A percentile compares a stretch with the other conserved stretches of the same genome.
phyloP scores from a whole-genome alignment of 208 protist genomes.

The Zelonia costaricensis region DNA sequence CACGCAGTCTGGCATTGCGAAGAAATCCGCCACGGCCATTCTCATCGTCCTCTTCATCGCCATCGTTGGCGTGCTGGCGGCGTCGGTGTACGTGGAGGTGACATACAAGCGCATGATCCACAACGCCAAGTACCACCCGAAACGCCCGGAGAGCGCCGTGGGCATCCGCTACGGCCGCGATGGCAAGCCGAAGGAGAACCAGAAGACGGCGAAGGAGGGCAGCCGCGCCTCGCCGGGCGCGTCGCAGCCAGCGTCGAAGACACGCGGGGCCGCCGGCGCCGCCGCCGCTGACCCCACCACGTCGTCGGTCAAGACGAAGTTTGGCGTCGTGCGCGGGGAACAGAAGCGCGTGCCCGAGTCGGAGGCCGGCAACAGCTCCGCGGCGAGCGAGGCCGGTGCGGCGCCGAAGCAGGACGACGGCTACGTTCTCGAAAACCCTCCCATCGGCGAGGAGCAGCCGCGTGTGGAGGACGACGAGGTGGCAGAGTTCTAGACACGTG shows the following conservation, averaged over 20 bases:
- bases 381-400: slow-evolving; percentile 8
- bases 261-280: background rate
- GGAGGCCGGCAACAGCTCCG: slow-evolving; percentile 9
- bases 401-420: slow-evolving; percentile 1
- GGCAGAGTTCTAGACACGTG: slow-evolving; percentile 25
- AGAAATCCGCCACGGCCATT: slow-evolving; percentile 51
- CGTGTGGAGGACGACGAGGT: slow-evolving; percentile 49
- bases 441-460: slow-evolving; percentile 48
- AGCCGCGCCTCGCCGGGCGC: slow-evolving; percentile 13
- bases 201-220: slow-evolving; percentile 19
- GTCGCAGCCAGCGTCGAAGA: slow-evolving; percentile 7
- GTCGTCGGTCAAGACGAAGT: slow-evolving; percentile 47
- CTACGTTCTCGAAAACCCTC: slow-evolving; percentile 18
- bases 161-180: slow-evolving; percentile 63
- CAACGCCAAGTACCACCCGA: slow-evolving; percentile 68
- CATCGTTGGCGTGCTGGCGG: slow-evolving; percentile 51
- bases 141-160: slow-evolving; percentile 48
- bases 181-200: slow-evolving; percentile 38
- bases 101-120: slow-evolving; percentile 72
- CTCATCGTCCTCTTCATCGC: slow-evolving; percentile 64
- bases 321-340: slow-evolving; percentile 62
- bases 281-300: slow-evolving; percentile 1
- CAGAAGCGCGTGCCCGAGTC: slow-evolving; percentile 43
- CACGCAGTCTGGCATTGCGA: slow-evolving; percentile 23
- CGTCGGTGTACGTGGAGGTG: slow-evolving; percentile 65